A percentile compares a stretch with the other conserved stretches of the same genome.
These are phyloP conservation scores for Dothideomycetes sp. DNA, from an alignment of 2,329 filamentous ascomycete genomes.

Conservation along the genomic window DNA sequence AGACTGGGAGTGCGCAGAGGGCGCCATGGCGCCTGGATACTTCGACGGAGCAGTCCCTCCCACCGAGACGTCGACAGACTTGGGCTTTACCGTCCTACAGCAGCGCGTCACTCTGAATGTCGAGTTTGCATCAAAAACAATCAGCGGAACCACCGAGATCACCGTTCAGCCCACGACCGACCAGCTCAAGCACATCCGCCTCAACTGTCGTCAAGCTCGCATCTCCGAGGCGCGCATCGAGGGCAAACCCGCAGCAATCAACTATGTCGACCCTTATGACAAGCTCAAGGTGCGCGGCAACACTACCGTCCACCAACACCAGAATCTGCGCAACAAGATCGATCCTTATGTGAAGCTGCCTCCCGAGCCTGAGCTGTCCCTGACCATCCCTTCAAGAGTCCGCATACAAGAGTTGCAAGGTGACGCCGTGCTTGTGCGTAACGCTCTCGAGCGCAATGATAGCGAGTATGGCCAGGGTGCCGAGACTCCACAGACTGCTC, in stretches of 20 bases:
- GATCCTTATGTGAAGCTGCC: conserved; percentile 43
- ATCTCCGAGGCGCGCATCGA: conserved; percentile 40
- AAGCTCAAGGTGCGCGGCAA: conserved; percentile 50
- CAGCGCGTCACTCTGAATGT: conserved; percentile 86
- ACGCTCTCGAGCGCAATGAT: conserved; percentile 22
- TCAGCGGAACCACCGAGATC: conserved; percentile 73
- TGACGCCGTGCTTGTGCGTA: conserved; percentile 27
- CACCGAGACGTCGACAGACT: conserved; percentile 16
- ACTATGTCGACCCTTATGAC: conserved; percentile 55
- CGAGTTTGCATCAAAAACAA: conserved; percentile 63
- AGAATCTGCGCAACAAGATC: conserved; percentile 60
- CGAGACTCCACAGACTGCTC: conserved; percentile 17
- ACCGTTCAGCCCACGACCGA: conserved; percentile 56
- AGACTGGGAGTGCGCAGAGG: conserved; percentile 10
- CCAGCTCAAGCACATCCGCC: conserved; percentile 42
- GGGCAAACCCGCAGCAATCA: conserved; percentile 25
- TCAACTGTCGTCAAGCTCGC: conserved; percentile 54
- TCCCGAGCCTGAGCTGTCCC: conserved; percentile 45
- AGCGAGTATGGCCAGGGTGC: conserved; percentile 21
- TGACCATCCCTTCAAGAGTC: conserved; percentile 49
- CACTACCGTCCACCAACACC: conserved; percentile 61
- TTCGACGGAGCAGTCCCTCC: conserved; percentile 13
- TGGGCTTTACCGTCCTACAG: conserved; percentile 54
- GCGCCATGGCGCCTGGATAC: conserved; percentile 16
- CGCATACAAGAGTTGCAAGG: conserved; percentile 51